Conservation (phyloP, 129 eudicot species). For the Kitagawia praeruptora region DNA sequence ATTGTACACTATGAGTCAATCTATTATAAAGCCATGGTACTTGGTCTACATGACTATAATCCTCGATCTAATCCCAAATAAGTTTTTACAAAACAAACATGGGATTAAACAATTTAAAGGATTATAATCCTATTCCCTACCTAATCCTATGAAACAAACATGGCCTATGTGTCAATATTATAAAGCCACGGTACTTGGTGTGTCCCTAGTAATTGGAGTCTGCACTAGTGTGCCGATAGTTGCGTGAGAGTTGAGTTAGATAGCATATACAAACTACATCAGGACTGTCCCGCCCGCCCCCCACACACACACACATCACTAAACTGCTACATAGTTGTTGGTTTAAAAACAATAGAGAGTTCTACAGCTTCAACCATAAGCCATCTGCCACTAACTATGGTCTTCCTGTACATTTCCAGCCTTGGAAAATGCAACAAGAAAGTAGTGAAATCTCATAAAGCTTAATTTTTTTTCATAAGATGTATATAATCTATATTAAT, state of each 20-base stretch:
- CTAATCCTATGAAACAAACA: too few relatives aligned
- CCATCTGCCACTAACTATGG: not conserved
- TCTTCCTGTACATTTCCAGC: not conserved
- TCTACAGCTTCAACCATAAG: not conserved
- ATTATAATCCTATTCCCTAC: too few relatives aligned
- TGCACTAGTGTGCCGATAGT: not conserved
- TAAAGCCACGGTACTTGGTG: not conserved
- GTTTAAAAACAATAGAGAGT: not conserved
- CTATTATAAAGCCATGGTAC: not conserved
- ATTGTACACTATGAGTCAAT: not conserved
- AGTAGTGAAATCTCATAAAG: not conserved
- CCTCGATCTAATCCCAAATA: too few relatives aligned
- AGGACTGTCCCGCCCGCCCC: too few relatives aligned
- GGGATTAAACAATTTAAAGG: too few relatives aligned
- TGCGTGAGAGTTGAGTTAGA: not conserved
- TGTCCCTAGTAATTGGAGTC: not conserved
- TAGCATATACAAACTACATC: not conserved
- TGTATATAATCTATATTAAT: not conserved
- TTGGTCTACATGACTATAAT: not conserved
- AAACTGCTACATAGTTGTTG: not conserved
- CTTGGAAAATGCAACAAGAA: slow-evolving; percentile 3
- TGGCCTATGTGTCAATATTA: too few relatives aligned
- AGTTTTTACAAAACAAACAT: too few relatives aligned
- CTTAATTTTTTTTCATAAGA: not conserved
- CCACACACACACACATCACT: not conserved